Evolutionary conservation across 768 basidiomycete species (phyloP), one percentile per base, ranked within the genome.

Genomic region (Boletus fagicola): DNA sequence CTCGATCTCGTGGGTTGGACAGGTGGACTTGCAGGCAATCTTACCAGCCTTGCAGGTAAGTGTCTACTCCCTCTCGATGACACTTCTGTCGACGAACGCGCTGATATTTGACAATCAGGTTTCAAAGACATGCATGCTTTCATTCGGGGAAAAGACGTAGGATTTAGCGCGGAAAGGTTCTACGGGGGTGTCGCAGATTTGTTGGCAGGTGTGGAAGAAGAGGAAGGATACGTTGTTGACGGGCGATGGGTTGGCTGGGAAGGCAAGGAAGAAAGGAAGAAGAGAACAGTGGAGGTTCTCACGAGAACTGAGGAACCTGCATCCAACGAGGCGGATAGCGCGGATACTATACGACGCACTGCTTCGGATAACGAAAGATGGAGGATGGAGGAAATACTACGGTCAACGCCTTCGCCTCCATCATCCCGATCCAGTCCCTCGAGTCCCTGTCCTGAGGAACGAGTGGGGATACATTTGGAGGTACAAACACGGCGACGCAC

Each of bases 1-100:
- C 82, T 96, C 36, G 92, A 93, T 67, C 82, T 92, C 38, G 92
- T 97, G 12, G 94, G 95, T 7, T 98, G 95, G 96, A 87, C 93
- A 49, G 69, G 68, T 48, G 69, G 69, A 18, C 54, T 70, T 26
- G 65, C 70, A 33, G 68, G 62, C 15, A 71, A 65, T 50, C 49
- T 70, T 40, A 66, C 61, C 16, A 61, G 62, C n/a, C 49, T 69
- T 43, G 63, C 69, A 47, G 63, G 65, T 54, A 43, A 6, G 59
- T 48, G 20, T 15, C 28, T 33, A 36, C 18, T 2, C 30, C 11
- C 50, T 26, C 13, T 40, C 13, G 33, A 24, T 13, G 31, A 26
- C 18, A 13, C 24, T 5, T 39, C 24, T 22, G 20, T 43, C 26
- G 7, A 53, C 33, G 26, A 4, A 22, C 12, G 11, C 16, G 4